Percentiles rank a stretch among this genome's conserved stretches.
Evolutionary conservation across 441 rosid species (phyloP).

Genomic region (Gossypium trilobum): DNA sequence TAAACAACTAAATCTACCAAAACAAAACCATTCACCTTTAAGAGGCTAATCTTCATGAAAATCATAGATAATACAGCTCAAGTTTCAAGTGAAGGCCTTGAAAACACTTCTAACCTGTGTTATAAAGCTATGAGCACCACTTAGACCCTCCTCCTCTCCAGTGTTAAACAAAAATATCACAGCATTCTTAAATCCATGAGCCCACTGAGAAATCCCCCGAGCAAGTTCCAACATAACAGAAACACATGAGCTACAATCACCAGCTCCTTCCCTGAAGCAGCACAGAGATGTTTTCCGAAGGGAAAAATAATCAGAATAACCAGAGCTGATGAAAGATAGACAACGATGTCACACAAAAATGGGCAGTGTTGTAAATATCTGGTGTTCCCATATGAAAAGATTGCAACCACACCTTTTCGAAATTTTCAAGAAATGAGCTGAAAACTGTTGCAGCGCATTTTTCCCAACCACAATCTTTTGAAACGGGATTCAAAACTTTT

Average conservation of each 20-base stretch:
- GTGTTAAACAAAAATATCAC: constrained; percentile 79
- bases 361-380: not conserved
- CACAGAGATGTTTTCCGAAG: not conserved
- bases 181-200: constrained; percentile 82
- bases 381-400: not conserved
- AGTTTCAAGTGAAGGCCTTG: not conserved
- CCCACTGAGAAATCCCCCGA: constrained; percentile 84
- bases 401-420: not conserved
- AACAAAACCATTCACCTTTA: not conserved
- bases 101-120: constrained; percentile 60
- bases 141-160: constrained; percentile 94
- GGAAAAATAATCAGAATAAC: not conserved
- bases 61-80: not conserved
- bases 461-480: not conserved
- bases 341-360: not conserved
- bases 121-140: constrained; percentile 92
- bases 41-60: not conserved
- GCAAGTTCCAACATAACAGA: constrained; percentile 95
- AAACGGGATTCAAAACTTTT: not conserved
- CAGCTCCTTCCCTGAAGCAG: constrained; percentile 77
- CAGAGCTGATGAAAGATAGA: not conserved
- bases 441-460: not conserved
- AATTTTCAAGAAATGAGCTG: not conserved
- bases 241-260: constrained; percentile 94
- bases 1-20: not conserved